A percentile compares a stretch with the other conserved stretches of the same genome.
These are phyloP conservation scores for Scedosporium boydii DNA, from an alignment of 2,329 filamentous ascomycete genomes.

Conservation along the genomic window DNA sequence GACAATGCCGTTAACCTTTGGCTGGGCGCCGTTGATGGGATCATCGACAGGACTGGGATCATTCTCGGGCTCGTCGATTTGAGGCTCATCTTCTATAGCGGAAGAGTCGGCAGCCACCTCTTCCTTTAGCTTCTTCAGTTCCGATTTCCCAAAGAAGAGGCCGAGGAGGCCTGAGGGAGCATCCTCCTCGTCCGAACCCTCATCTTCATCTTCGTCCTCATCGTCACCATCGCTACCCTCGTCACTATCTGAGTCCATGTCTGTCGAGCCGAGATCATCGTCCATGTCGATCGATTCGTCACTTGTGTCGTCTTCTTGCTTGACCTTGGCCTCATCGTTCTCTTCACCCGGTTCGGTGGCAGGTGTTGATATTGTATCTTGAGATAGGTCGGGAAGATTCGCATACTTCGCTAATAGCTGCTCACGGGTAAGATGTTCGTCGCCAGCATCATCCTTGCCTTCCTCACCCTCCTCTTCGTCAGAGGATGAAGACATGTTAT, in stretches of 20 bases:
- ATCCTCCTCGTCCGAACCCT: constrained; percentile 33
- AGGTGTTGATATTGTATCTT: neutral
- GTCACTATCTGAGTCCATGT: constrained; percentile 35
- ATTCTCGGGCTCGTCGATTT: neutral
- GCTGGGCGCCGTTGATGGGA: neutral
- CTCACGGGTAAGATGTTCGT: constrained; percentile 59
- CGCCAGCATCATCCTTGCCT: constrained; percentile 44
- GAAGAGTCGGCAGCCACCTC: constrained; percentile 19
- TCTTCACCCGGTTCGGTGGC: constrained; percentile 20
- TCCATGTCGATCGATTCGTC: constrained; percentile 35
- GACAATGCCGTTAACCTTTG: constrained; percentile 5
- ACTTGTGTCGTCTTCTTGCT: constrained; percentile 15
- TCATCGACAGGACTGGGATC: neutral
- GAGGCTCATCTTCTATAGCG: constrained; percentile 11
- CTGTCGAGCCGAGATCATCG: constrained; percentile 27
- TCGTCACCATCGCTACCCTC: constrained; percentile 29
- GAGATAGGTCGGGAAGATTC: constrained; percentile 37
- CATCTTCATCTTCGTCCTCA: constrained; percentile 35
- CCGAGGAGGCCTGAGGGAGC: constrained; percentile 40
- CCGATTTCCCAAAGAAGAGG: constrained; percentile 49
- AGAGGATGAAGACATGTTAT: constrained; percentile 49
- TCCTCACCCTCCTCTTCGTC: constrained; percentile 54
- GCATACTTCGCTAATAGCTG: constrained; percentile 62
- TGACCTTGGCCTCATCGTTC: neutral
- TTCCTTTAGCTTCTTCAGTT: constrained; percentile 41